Percentiles rank a stretch among this genome's conserved stretches.
Evolutionary conservation across 257 asterid genomes (phyloP).

Genomic region (Salvia miltiorrhiza): DNA sequence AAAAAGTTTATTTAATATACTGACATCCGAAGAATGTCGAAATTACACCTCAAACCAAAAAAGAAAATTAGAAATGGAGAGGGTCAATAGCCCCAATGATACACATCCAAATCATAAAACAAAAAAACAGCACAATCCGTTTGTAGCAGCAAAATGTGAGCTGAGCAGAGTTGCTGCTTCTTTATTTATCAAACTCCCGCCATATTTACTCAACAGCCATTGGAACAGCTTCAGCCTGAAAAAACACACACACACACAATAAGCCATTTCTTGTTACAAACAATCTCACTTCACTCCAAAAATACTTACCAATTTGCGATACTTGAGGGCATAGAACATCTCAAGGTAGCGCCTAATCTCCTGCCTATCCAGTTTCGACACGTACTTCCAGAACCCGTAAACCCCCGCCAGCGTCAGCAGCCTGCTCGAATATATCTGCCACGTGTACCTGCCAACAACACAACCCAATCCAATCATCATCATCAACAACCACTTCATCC

Average conservation of each 20-base stretch:
- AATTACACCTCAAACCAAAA: slow-evolving; percentile 10
- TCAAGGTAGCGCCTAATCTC: slow-evolving; percentile 88
- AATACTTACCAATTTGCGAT: slow-evolving; percentile 66
- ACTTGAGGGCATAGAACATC: slow-evolving; percentile 86
- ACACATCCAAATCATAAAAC: neutral
- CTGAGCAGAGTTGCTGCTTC: neutral
- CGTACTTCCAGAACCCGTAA: slow-evolving; percentile 89
- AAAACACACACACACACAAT: neutral
- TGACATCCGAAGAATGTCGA: slow-evolving; percentile 11
- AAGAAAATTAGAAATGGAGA: neutral
- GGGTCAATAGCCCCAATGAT: neutral
- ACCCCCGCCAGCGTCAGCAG: slow-evolving; percentile 84
- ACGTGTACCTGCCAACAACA: slow-evolving; percentile 53
- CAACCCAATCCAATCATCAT: too few relatives aligned
- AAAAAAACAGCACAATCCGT: neutral
- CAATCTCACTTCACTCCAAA: neutral
- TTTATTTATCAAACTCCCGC: slow-evolving; percentile 6
- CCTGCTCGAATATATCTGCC: slow-evolving; percentile 90
- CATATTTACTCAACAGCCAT: slow-evolving; percentile 53
- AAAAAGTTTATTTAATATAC: slow-evolving; percentile 1
- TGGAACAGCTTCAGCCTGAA: slow-evolving; percentile 87
- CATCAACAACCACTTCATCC: too few relatives aligned
- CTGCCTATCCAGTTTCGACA: slow-evolving; percentile 79
- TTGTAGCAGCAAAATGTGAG: slow-evolving; percentile 2
- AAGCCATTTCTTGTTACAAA: too few relatives aligned